phyloP scores from a whole-genome alignment of 106 monocot species.

The Dendrobium nobile region DNA sequence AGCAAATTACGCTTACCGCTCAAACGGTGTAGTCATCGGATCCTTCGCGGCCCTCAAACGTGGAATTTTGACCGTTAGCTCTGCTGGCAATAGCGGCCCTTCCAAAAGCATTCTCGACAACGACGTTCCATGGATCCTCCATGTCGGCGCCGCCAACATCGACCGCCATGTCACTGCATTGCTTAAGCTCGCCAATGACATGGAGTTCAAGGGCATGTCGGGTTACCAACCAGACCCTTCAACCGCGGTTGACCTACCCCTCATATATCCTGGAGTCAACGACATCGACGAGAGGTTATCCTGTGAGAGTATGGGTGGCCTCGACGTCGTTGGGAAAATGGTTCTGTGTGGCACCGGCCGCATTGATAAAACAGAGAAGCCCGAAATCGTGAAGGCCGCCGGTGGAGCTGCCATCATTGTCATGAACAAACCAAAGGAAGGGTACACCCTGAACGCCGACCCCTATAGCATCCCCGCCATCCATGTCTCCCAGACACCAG shows the following conservation, averaged over 20 bases:
- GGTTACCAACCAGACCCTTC: slow-evolving; percentile 4
- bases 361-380: neutral
- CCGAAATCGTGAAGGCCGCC: slow-evolving; percentile 19
- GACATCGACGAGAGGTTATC: neutral
- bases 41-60: neutral
- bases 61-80: neutral
- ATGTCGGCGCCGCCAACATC: slow-evolving; percentile 10
- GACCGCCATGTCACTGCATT: slow-evolving; percentile 1
- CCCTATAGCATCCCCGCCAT: slow-evolving; percentile 15
- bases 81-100: slow-evolving; percentile 8
- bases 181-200: slow-evolving; percentile 14
- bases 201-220: slow-evolving; percentile 9
- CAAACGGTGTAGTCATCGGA: slow-evolving; percentile 2
- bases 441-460: neutral
- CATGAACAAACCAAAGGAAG: neutral
- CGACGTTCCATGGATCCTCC: slow-evolving; percentile 24
- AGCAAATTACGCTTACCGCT: neutral
- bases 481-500: neutral
- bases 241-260: neutral
- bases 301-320: neutral
- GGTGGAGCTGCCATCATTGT: slow-evolving; percentile 33
- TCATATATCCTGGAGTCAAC: slow-evolving; percentile 4
- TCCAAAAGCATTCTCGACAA: neutral
- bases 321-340: slow-evolving; percentile 20
- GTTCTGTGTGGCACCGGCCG: slow-evolving; percentile 18